Evolutionary conservation across 345 rosid species (phyloP).

Genomic region (Hirschfeldia incana): DNA sequence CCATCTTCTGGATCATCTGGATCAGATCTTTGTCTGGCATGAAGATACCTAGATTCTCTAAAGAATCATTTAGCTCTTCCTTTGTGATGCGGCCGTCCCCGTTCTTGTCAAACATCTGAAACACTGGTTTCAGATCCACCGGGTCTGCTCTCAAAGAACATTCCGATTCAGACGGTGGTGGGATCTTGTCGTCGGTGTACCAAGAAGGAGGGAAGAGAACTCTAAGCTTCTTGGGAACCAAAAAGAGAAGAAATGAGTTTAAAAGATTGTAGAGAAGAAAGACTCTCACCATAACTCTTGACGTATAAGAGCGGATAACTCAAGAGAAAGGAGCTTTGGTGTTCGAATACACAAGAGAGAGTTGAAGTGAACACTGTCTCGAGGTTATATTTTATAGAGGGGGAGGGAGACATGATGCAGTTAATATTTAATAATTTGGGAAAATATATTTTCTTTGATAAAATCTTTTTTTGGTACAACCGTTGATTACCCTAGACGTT

Average conservation of each 20-base stretch:
- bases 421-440: neutral
- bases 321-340: neutral
- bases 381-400: constrained; percentile 9
- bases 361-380: constrained; percentile 21
- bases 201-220: constrained; percentile 47
- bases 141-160: constrained; percentile 15
- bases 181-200: constrained; percentile 30
- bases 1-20: constrained; percentile 41
- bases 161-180: constrained; percentile 13
- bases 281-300: constrained; percentile 43
- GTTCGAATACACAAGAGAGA: neutral
- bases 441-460: neutral
- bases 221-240: constrained; percentile 59
- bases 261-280: constrained; percentile 53
- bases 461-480: neutral
- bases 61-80: constrained; percentile 38
- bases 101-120: constrained; percentile 42
- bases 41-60: constrained; percentile 43
- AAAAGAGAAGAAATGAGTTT: constrained; percentile 43
- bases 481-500: constrained; percentile 4
- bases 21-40: constrained; percentile 39
- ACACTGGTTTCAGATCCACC: constrained; percentile 36
- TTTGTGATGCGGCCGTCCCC: constrained; percentile 42
- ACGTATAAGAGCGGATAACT: neutral
- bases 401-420: neutral